A percentile compares a stretch with the other conserved stretches of the same genome.
These are phyloP conservation scores for Pilatotrama ljubarskyi DNA, from an alignment of 768 basidiomycete genomes.

Conservation along the genomic window DNA sequence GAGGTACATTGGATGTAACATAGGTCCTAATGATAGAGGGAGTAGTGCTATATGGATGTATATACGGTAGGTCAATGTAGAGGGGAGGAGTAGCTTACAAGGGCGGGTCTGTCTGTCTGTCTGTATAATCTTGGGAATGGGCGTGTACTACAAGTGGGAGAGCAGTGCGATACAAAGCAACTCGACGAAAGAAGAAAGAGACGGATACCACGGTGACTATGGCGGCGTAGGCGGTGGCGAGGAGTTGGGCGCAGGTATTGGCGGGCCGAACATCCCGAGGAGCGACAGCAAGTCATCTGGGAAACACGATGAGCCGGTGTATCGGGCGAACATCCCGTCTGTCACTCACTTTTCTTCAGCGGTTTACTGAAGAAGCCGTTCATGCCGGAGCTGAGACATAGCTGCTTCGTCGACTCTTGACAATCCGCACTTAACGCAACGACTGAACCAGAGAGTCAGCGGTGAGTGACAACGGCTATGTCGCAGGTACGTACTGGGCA, in stretches of 20 bases:
- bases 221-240: constrained; percentile 16
- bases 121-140: not conserved
- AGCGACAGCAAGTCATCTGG: constrained; percentile 55
- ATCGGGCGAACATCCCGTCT: not conserved
- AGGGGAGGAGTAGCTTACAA: not conserved
- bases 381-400: constrained; percentile 80
- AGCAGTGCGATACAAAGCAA: constrained; percentile 9
- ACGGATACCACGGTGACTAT: not conserved
- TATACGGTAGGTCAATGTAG: constrained; percentile 8
- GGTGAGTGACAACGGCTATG: not conserved
- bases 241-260: constrained; percentile 12
- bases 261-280: constrained; percentile 51
- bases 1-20: constrained; percentile 9
- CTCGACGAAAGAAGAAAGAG: not conserved
- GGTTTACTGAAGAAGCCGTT: constrained; percentile 77
- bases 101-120: too few relatives aligned
- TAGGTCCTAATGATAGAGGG: constrained; percentile 6
- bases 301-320: not conserved
- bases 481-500: constrained; percentile 51
- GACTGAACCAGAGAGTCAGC: constrained; percentile 38
- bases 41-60: constrained; percentile 8
- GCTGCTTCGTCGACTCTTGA: constrained; percentile 72
- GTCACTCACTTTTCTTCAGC: constrained; percentile 51
- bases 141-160: not conserved
- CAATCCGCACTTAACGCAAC: constrained; percentile 76